Evolutionary conservation across 2,329 filamentous ascomycete species (phyloP).

Genomic region (Hymenotorrendiella dingleyae): DNA sequence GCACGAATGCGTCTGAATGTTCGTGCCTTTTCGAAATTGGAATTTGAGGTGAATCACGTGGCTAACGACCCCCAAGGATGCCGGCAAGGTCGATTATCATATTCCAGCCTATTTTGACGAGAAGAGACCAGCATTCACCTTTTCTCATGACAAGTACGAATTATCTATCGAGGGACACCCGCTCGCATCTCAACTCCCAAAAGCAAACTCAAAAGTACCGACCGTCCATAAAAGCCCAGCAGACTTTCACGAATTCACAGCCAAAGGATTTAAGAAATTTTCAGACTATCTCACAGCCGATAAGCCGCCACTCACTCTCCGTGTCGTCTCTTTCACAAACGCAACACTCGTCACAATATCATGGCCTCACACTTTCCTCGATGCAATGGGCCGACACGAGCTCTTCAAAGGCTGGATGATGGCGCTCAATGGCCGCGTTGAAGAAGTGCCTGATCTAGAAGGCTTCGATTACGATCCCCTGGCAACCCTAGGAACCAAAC

Average conservation of each 20-base stretch:
- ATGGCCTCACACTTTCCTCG: conserved; percentile 43
- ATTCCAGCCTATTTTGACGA: conserved; percentile 33
- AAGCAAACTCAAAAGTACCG: conserved; percentile 25
- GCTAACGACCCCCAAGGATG: conserved; percentile 10
- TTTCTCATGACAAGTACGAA: conserved; percentile 33
- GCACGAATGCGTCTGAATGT: conserved; percentile 39
- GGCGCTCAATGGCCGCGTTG: not conserved
- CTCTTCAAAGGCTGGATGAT: conserved; percentile 39
- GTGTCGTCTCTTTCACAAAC: conserved; percentile 43
- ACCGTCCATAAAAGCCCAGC: conserved; percentile 29
- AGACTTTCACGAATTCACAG: no score
- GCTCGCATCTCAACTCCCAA: conserved; percentile 34
- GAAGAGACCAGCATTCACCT: conserved; percentile 37
- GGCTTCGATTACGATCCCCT: conserved; percentile 34
- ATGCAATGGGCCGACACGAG: conserved; percentile 38
- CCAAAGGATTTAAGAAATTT: no score
- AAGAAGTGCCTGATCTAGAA: not conserved
- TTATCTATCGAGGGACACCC: conserved; percentile 37
- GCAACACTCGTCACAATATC: conserved; percentile 42
- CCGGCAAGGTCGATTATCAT: conserved; percentile 36
- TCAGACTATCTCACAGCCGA: conserved; percentile 38
- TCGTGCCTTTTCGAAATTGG: conserved; percentile 5
- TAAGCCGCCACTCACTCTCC: conserved; percentile 40
- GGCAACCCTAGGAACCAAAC: conserved; percentile 19
- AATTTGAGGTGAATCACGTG: not conserved